phyloP scores from a whole-genome alignment of 2,329 filamentous ascomycete genomes.

The Phaeoacremonium minimum region DNA sequence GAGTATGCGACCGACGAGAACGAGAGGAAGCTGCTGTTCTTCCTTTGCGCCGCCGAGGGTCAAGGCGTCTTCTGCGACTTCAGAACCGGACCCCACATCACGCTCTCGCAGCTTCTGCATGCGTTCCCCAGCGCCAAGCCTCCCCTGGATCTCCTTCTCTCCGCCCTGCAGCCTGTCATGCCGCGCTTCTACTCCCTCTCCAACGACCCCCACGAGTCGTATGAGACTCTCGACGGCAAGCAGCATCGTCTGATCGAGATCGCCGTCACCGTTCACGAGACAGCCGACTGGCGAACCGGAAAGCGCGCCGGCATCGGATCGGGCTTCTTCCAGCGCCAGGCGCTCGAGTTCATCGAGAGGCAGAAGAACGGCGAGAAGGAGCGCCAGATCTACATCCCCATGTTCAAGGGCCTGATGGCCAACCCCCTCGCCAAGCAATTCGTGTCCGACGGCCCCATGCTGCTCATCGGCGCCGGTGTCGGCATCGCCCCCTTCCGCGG shows the following conservation, averaged over 20 bases:
- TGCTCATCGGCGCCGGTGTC: conserved; percentile 92
- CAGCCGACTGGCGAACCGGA: conserved; percentile 70
- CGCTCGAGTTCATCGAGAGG: conserved; percentile 65
- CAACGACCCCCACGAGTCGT: conserved; percentile 83
- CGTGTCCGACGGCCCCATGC: conserved; percentile 91
- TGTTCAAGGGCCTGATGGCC: conserved; percentile 98
- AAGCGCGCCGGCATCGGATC: conserved; percentile 81
- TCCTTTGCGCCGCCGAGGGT: conserved; percentile 83
- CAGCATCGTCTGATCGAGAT: conserved; percentile 84
- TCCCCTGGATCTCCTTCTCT: conserved; percentile 76
- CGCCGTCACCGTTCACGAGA: conserved; percentile 93
- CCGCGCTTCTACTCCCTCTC: conserved; percentile 97
- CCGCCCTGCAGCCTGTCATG: conserved; percentile 83
- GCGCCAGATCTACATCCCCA: conserved; percentile 73
- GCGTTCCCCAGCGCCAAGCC: conserved; percentile 92
- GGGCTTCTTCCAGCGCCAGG: conserved; percentile 87
- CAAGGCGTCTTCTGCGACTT: conserved; percentile 93
- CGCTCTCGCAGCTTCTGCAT: conserved; percentile 77
- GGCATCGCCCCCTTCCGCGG: conserved; percentile 97
- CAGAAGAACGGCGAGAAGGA: conserved; percentile 54
- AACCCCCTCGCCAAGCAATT: conserved; percentile 93
- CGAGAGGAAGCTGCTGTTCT: conserved; percentile 85
- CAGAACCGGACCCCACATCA: conserved; percentile 82
- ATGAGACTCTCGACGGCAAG: conserved; percentile 62
- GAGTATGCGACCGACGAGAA: conserved; percentile 76